phyloP scores from a whole-genome alignment of 352 stramenopile genomes.

The Globisporangium okanoganense region DNA sequence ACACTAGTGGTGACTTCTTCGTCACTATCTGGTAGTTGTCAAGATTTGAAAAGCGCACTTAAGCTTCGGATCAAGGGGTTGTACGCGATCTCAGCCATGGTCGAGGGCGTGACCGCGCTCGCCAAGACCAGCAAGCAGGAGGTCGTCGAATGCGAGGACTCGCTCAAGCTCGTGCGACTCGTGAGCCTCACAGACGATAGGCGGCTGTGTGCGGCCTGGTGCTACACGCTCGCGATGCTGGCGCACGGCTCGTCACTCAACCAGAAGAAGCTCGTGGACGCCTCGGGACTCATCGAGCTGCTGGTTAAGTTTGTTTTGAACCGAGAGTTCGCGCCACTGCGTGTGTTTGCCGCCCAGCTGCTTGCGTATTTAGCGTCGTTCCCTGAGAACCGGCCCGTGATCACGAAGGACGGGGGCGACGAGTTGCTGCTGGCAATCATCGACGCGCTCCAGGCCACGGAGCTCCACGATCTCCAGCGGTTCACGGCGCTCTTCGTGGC shows the following conservation, averaged over 20 bases:
- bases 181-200: slow-evolving; percentile 19
- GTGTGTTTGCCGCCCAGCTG: slow-evolving; percentile 29
- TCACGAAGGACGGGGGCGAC: slow-evolving; percentile 42
- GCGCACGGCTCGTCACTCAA: slow-evolving; percentile 40
- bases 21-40: background rate
- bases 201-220: slow-evolving; percentile 42
- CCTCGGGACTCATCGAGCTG: slow-evolving; percentile 28
- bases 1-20: slow-evolving; percentile 19
- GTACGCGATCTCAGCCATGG: slow-evolving; percentile 48
- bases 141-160: slow-evolving; percentile 48
- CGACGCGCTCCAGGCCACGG: slow-evolving; percentile 33
- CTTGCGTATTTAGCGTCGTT: slow-evolving; percentile 44
- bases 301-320: slow-evolving; percentile 30
- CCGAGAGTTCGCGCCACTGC: slow-evolving; percentile 21
- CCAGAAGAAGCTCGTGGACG: slow-evolving; percentile 36
- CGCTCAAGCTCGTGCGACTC: slow-evolving; percentile 30
- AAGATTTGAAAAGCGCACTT: background rate
- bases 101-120: slow-evolving; percentile 20
- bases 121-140: slow-evolving; percentile 55
- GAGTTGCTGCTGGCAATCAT: slow-evolving; percentile 32
- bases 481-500: slow-evolving; percentile 54
- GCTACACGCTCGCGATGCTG: slow-evolving; percentile 38
- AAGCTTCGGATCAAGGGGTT: slow-evolving; percentile 51
- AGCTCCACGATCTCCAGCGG: slow-evolving; percentile 52
- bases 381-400: slow-evolving; percentile 38